Conservation (phyloP, 2,329 filamentous ascomycete species). For the Myriangium duriaei region DNA sequence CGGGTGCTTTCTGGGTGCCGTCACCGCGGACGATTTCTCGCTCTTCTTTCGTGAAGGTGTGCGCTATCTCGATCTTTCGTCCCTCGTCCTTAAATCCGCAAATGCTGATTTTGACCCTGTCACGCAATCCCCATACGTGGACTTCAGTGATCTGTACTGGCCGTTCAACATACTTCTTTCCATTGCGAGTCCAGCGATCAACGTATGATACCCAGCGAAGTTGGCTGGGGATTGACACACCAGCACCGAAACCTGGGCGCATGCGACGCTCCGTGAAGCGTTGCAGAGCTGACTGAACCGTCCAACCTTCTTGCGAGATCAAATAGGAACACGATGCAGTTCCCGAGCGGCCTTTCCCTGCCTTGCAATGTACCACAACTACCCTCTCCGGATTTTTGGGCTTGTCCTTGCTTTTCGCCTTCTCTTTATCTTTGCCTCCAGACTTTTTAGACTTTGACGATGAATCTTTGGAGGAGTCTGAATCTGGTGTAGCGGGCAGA, state of each 20-base stretch:
- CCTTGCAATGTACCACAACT: conserved; percentile 91
- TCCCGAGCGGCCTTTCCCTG: conserved; percentile 86
- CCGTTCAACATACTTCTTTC: conserved; percentile 70
- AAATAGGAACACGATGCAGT: conserved; percentile 81
- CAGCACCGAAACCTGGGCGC: conserved; percentile 75
- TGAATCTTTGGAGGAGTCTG: conserved; percentile 25
- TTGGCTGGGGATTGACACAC: conserved; percentile 88
- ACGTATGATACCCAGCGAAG: conserved; percentile 80
- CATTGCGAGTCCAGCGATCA: conserved; percentile 65
- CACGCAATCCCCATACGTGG: conserved; percentile 75
- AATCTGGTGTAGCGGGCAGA: neutral
- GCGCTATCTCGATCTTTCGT: conserved; percentile 69
- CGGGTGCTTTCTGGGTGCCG: conserved; percentile 25
- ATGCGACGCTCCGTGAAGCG: conserved; percentile 74
- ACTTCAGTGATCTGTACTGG: conserved; percentile 77
- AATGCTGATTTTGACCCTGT: conserved; percentile 77
- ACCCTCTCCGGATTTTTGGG: conserved; percentile 43
- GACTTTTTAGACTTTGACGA: conserved; percentile 24
- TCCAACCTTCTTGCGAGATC: conserved; percentile 73
- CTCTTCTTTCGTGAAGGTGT: conserved; percentile 65
- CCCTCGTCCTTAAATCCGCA: conserved; percentile 84
- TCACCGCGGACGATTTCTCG: conserved; percentile 52
- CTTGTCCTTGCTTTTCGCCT: conserved; percentile 15
- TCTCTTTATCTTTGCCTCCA: conserved; percentile 20
- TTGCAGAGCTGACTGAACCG: conserved; percentile 48